Conservation (phyloP, 306 rosid genomes). For the Fagus crenata region DNA sequence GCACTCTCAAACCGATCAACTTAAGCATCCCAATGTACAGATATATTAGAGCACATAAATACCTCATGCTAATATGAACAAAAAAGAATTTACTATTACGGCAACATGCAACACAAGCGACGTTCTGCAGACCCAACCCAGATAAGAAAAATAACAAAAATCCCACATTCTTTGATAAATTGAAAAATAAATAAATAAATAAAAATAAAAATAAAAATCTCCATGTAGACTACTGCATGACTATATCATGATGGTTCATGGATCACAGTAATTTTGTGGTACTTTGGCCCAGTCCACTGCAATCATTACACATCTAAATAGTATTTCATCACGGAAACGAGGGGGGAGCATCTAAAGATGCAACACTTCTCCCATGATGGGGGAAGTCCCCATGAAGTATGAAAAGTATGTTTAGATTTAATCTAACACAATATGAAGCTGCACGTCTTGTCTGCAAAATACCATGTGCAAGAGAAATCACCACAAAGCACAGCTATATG, state of each 20-base stretch:
- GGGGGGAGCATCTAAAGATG: background rate
- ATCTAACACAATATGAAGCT: background rate
- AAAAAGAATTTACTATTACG: background rate
- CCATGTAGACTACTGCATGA: background rate
- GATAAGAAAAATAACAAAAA: background rate
- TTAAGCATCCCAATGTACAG: background rate
- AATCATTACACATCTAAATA: background rate
- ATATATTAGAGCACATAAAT: background rate
- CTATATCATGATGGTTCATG: background rate
- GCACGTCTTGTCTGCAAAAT: background rate
- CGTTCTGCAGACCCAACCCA: background rate
- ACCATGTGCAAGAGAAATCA: slow-evolving; percentile 7
- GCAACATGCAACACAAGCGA: background rate
- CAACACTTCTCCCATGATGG: background rate
- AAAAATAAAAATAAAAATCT: background rate
- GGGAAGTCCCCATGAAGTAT: background rate
- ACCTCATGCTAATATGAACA: background rate
- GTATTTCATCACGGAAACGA: background rate
- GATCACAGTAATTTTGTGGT: no score
- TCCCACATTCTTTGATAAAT: background rate
- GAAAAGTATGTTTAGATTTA: background rate
- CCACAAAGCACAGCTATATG: slow-evolving; percentile 24
- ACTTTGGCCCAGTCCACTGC: no score
- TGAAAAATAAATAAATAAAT: background rate
- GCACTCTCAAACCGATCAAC: background rate